phyloP scores from a whole-genome alignment of 1,284 basidiomycete genomes.

The Chalciporus sp. region DNA sequence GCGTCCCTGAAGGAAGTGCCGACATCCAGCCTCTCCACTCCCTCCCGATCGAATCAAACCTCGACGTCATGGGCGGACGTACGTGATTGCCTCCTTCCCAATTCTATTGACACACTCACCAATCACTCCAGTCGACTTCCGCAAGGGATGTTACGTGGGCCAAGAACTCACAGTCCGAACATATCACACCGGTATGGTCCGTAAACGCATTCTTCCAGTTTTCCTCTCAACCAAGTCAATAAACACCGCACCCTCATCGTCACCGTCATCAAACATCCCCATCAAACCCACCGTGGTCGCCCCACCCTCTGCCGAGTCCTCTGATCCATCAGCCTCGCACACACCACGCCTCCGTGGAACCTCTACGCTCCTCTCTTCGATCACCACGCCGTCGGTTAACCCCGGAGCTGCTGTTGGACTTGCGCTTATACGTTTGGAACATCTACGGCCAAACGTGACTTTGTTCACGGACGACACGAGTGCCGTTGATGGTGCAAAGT shows the following conservation, averaged over 20 bases:
- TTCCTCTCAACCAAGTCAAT: slow-evolving; percentile 22
- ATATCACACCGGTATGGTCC: slow-evolving; percentile 90
- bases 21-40: slow-evolving; percentile 82
- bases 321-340: slow-evolving; percentile 1
- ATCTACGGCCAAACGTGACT: slow-evolving; percentile 37
- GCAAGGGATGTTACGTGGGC: slow-evolving; percentile 98
- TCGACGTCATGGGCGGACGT: slow-evolving; percentile 94
- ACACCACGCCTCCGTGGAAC: slow-evolving; percentile 57
- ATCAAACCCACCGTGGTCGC: slow-evolving; percentile 24
- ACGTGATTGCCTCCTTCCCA: slow-evolving; percentile 35
- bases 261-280: slow-evolving; percentile 14
- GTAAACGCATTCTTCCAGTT: slow-evolving; percentile 91
- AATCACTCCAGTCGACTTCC: slow-evolving; percentile 80
- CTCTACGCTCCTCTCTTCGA: slow-evolving; percentile 65
- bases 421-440: slow-evolving; percentile 74
- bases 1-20: slow-evolving; percentile 83
- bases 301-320: slow-evolving; percentile 13
- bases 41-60: slow-evolving; percentile 91
- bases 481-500: slow-evolving; percentile 36
- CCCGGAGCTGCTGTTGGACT: slow-evolving; percentile 54
- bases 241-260: neutral
- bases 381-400: slow-evolving; percentile 30
- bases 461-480: slow-evolving; percentile 17
- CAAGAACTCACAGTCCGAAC: slow-evolving; percentile 98
- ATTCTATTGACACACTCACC: slow-evolving; percentile 3